Percentiles rank a stretch among this genome's conserved stretches.
phyloP scores from a whole-genome alignment of 1,139 yeast genomes.

The Debaryomycetaceae sp. region DNA sequence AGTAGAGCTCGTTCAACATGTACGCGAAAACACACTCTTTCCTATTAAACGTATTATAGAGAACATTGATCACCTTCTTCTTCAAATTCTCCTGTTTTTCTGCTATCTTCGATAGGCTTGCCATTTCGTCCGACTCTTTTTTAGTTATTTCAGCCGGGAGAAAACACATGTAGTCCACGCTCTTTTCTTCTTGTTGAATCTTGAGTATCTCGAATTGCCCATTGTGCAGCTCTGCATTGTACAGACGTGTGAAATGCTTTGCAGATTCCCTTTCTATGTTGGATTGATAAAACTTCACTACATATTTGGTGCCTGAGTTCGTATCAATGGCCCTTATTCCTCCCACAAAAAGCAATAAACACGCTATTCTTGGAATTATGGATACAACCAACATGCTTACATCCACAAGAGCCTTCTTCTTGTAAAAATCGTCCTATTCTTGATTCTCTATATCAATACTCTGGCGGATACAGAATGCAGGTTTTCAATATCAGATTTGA shows the following conservation, averaged over 20 bases:
- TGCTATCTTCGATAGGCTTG: background rate
- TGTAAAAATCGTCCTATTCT: no score
- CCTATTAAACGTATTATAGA: slow-evolving; percentile 20
- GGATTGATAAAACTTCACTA: slow-evolving; percentile 14
- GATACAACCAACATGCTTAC: background rate
- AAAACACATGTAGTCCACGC: slow-evolving; percentile 16
- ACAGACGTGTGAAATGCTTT: slow-evolving; percentile 7
- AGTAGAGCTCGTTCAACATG: slow-evolving; percentile 47
- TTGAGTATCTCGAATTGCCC: slow-evolving; percentile 21
- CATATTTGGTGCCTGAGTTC: slow-evolving; percentile 10
- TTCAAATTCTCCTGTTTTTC: background rate
- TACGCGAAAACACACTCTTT: slow-evolving; percentile 30
- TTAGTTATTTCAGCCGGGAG: slow-evolving; percentile 12
- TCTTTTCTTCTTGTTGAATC: slow-evolving; percentile 7
- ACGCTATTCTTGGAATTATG: background rate
- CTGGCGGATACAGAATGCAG: background rate
- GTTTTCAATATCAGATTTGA: background rate
- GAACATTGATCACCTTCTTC: slow-evolving; percentile 14
- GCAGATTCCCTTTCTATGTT: slow-evolving; percentile 12
- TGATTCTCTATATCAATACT: no score
- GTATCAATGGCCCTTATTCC: background rate
- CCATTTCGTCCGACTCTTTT: slow-evolving; percentile 3
- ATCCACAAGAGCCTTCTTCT: no score
- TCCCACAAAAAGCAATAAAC: background rate
- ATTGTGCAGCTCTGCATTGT: slow-evolving; percentile 5